Conservation (phyloP, 2,329 filamentous ascomycete genomes). For the Stachybotrys elegans region DNA sequence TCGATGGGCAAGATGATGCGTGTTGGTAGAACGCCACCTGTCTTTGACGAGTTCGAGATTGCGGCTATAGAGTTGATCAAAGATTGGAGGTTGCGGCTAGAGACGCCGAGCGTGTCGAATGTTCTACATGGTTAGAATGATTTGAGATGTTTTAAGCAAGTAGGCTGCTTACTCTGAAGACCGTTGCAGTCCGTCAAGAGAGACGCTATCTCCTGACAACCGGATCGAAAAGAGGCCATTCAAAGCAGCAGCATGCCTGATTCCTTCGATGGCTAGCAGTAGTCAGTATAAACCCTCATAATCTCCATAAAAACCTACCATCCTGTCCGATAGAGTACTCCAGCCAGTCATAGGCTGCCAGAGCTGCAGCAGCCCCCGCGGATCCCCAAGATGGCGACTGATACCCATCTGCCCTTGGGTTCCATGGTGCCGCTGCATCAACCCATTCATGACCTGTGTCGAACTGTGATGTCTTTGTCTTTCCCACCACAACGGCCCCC, state of each 20-base stretch:
- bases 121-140: too few species aligned
- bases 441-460: constrained; percentile 37
- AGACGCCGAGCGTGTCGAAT: constrained; percentile 15
- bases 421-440: constrained; percentile 35
- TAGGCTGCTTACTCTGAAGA: too few species aligned
- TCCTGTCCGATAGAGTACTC: constrained; percentile 30
- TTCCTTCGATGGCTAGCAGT: constrained; percentile 15
- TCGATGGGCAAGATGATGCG: constrained; percentile 22
- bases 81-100: neutral
- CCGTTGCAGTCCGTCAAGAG: too few species aligned
- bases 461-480: constrained; percentile 46
- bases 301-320: constrained; percentile 18
- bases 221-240: constrained; percentile 26
- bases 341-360: constrained; percentile 38
- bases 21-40: constrained; percentile 8
- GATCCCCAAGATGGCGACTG: constrained; percentile 28
- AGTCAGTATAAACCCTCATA: constrained; percentile 11
- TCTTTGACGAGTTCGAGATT: constrained; percentile 8
- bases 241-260: constrained; percentile 13
- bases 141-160: too few species aligned
- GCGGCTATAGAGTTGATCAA: neutral
- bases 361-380: constrained; percentile 30
- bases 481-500: constrained; percentile 52
- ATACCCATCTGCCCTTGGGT: constrained; percentile 42
- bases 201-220: neutral